Base-by-base conservation (phyloP, 768 basidiomycete genomes). In the Amanita molliuscula region DNA sequence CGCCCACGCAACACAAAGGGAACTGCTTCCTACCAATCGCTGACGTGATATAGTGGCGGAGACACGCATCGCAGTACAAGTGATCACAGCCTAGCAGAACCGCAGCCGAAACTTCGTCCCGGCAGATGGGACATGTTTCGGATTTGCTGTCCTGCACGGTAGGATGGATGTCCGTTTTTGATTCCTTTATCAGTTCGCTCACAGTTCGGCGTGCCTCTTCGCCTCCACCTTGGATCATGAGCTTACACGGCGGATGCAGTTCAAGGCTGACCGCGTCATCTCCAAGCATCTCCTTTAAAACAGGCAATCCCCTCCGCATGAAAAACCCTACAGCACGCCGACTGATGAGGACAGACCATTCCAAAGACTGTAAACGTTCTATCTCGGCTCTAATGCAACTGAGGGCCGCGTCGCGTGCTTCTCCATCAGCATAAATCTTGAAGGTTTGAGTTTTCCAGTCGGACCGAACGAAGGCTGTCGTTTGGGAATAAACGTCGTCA, bases 141-240 rank as follows among this genome's bases (percentile, higher is more conserved):
- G 13, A 16, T 15, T 48, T 13, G 21, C 23, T 25, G 15, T 36
- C 21, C 3, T 4, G n/a, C 25, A n/a, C 21, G 4, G 13, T 26
- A 25, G n/a, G 20, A 15, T 25, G 21, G 47, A 48, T 18, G 25
- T 28, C 35, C 3, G 3, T 25, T n/a, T 35, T 15, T 3, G 75
- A 71, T 47, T 76, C 68, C 1, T 67, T 60, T 21, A 79, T 68
- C 13, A 79, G 63, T 41, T 66, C 60, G 44, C 66, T 61, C 15
- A 82, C 57, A 25, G 71, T 62, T 36, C 76, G 72, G 6, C 72
- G 45, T 2, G 45, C 67, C 1, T 74, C 78, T 25, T 78, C 74
- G 44, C 80, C 79, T 15, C 76, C 76, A 1, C 80, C 81, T 18
- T 71, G 71, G 36, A 83, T 64, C 1, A 67, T 72, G 33, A 84